Conservation (phyloP, 805 yeast genomes). For the Metschnikowia hibisci region DNA sequence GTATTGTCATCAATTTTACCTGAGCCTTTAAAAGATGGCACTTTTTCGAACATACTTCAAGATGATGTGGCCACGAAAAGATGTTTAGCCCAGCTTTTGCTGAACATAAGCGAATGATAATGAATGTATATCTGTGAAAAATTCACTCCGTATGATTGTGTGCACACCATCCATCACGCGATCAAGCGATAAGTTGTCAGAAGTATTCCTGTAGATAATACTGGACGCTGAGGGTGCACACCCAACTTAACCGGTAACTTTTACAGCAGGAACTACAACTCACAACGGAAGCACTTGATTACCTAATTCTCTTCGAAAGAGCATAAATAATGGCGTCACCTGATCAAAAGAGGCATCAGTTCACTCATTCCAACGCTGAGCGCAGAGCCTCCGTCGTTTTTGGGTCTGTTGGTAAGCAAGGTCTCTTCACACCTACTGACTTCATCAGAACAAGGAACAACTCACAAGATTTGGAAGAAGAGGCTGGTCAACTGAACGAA, state of each 20-base stretch:
- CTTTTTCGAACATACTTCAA: constrained; percentile 71
- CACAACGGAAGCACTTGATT: too few species aligned
- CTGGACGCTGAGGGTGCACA: neutral
- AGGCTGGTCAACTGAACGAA: constrained; percentile 7
- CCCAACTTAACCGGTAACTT: too few species aligned
- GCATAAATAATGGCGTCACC: constrained; percentile 9
- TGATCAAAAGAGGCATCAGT: constrained; percentile 22
- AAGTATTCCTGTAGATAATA: constrained; percentile 2
- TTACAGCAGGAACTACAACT: neutral
- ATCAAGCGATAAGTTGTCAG: neutral
- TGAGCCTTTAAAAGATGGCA: constrained; percentile 80
- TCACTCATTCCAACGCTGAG: constrained; percentile 42
- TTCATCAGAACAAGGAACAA: constrained; percentile 21
- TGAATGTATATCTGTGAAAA: neutral
- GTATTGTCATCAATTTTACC: constrained; percentile 82
- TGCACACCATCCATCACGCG: neutral
- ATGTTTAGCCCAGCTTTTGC: constrained; percentile 77
- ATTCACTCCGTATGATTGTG: neutral
- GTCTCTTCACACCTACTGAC: constrained; percentile 50
- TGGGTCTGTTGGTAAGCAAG: constrained; percentile 51
- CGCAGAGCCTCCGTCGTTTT: constrained; percentile 50
- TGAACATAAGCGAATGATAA: constrained; percentile 45
- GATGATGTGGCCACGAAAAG: constrained; percentile 88
- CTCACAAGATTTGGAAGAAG: constrained; percentile 8
- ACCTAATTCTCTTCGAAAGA: too few species aligned